Evolutionary conservation across 768 basidiomycete species (phyloP).

Genomic region (Boletus huronensis): DNA sequence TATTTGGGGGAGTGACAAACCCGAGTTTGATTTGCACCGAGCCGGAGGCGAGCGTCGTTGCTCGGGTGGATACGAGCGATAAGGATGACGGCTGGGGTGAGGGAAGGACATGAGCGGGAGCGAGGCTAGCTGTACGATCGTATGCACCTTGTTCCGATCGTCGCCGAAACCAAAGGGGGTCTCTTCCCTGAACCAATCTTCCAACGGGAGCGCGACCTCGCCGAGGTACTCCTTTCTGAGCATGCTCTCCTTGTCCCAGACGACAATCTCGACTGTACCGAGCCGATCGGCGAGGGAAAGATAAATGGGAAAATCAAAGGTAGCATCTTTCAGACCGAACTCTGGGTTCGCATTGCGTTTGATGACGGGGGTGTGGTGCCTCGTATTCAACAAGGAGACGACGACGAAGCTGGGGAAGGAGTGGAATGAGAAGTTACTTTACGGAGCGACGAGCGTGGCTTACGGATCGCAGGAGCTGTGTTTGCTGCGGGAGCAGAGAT

Average conservation of each 20-base stretch:
- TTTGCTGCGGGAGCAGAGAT: slow-evolving; percentile 60
- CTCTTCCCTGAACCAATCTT: slow-evolving; percentile 68
- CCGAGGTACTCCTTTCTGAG: slow-evolving; percentile 89
- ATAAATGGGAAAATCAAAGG: slow-evolving; percentile 87
- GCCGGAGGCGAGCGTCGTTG: slow-evolving; percentile 46
- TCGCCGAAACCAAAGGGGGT: slow-evolving; percentile 53
- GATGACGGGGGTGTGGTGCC: slow-evolving; percentile 69
- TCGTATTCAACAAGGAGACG: slow-evolving; percentile 54
- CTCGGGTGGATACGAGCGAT: slow-evolving; percentile 46
- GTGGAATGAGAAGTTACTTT: neutral
- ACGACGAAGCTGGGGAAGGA: slow-evolving; percentile 56
- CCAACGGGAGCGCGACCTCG: slow-evolving; percentile 74
- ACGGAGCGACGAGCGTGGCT: slow-evolving; percentile 29
- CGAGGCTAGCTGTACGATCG: neutral
- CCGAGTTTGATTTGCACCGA: slow-evolving; percentile 60
- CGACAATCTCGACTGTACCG: slow-evolving; percentile 75
- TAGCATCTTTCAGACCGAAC: slow-evolving; percentile 66
- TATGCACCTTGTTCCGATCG: slow-evolving; percentile 62
- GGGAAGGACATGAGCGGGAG: neutral
- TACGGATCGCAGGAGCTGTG: slow-evolving; percentile 77
- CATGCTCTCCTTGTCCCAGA: slow-evolving; percentile 92
- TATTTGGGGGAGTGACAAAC: slow-evolving; percentile 45
- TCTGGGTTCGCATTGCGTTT: slow-evolving; percentile 70
- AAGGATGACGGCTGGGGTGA: slow-evolving; percentile 43
- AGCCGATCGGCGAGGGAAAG: slow-evolving; percentile 69